Percentiles rank a stretch among this genome's conserved stretches.
phyloP scores from a whole-genome alignment of 208 protist species.

The Lotmaria passim region DNA sequence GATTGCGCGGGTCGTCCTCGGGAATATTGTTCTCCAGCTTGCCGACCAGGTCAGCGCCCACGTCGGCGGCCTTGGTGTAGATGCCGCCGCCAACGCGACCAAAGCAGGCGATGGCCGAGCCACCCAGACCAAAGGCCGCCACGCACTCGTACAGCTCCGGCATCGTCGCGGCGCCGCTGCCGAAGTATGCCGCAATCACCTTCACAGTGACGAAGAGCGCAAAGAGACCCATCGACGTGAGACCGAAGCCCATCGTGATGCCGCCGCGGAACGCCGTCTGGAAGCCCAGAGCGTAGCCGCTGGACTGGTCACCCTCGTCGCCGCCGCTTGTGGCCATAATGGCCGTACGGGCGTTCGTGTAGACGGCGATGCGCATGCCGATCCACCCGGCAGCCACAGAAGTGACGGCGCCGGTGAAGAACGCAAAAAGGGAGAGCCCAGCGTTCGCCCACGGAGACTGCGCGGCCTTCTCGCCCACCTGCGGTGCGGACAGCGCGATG shows the following conservation, averaged over 20 bases:
- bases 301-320: conserved; percentile 56
- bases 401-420: conserved; percentile 75
- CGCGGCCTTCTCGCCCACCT: conserved; percentile 32
- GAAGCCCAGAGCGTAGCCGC: conserved; percentile 68
- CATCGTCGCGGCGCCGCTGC: conserved; percentile 32
- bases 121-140: conserved; percentile 95
- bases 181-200: conserved; percentile 70
- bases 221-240: conserved; percentile 85
- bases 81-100: conserved; percentile 96
- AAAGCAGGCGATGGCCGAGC: conserved; percentile 95
- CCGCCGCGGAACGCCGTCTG: conserved; percentile 88
- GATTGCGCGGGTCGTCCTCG: conserved; percentile 97
- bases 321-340: conserved; percentile 77
- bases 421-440: conserved; percentile 66
- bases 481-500: conserved; percentile 56
- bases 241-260: conserved; percentile 89
- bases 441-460: conserved; percentile 66
- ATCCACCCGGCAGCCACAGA: conserved; percentile 87
- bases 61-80: conserved; percentile 96
- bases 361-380: conserved; percentile 92
- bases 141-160: conserved; percentile 85
- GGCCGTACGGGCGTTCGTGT: conserved; percentile 86
- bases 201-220: conserved; percentile 81
- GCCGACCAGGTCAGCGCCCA: conserved; percentile 95
- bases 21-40: conserved; percentile 96